Conservation (phyloP, 192 early-diverging fungal species). For the Diversispora epigaea region DNA sequence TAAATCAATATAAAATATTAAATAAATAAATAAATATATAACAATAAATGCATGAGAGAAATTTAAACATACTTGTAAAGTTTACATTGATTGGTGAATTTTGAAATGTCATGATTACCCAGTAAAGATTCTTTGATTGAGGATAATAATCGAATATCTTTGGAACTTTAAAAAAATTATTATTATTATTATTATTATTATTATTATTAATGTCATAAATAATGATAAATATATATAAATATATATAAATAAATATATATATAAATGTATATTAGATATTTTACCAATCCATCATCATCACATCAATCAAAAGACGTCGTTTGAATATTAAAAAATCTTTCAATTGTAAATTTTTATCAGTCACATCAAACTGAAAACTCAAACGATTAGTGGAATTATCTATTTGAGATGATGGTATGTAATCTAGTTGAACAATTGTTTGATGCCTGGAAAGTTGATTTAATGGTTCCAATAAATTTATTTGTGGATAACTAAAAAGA, state of each 20-base stretch:
- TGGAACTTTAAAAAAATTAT: not conserved
- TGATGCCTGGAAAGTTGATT: not conserved
- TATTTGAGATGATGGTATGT: not conserved
- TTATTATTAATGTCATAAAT: too few species aligned
- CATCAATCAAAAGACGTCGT: not conserved
- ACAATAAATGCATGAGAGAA: not conserved
- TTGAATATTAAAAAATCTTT: not conserved
- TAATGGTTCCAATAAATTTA: not conserved
- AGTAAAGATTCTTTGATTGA: not conserved
- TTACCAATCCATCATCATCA: conserved; percentile 13
- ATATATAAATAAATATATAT: too few species aligned
- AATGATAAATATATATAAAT: not conserved
- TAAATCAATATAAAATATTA: not conserved
- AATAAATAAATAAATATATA: too few species aligned
- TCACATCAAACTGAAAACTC: not conserved
- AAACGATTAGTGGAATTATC: not conserved
- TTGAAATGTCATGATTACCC: not conserved
- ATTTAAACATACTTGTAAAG: not conserved
- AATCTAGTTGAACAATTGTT: conserved; percentile 7
- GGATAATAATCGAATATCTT: not conserved
- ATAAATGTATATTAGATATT: not conserved
- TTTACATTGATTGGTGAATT: not conserved
- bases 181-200: not conserved
- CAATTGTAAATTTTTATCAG: not conserved
- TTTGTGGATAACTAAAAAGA: not conserved